These are phyloP conservation scores for Xylariales sp. DNA, from an alignment of 2,329 filamentous ascomycete species.

Conservation along the genomic window DNA sequence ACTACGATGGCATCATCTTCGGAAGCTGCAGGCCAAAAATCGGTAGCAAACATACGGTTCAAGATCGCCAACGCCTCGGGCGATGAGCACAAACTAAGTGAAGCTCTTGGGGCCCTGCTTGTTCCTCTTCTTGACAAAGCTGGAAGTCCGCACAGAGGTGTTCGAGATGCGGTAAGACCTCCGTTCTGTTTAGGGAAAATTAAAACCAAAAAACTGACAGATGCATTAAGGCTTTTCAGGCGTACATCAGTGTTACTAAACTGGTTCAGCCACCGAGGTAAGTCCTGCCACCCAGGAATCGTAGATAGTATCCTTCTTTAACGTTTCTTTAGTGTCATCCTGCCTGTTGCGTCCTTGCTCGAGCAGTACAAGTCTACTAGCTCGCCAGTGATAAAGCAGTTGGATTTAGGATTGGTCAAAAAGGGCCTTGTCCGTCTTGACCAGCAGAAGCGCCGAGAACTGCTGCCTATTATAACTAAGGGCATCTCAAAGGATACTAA, in stretches of 20 bases:
- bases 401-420: conserved; percentile 85
- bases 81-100: conserved; percentile 77
- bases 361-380: conserved; percentile 83
- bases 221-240: conserved; percentile 41
- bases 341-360: conserved; percentile 80
- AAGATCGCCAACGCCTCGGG: conserved; percentile 49
- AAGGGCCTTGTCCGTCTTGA: conserved; percentile 61
- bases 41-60: conserved; percentile 27
- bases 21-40: conserved; percentile 24
- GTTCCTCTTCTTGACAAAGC: conserved; percentile 82
- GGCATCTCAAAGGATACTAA: conserved; percentile 59
- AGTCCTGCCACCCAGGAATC: conserved; percentile 13
- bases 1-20: conserved; percentile 22
- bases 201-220: neutral
- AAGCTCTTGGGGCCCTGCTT: conserved; percentile 73
- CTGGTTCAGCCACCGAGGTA: conserved; percentile 50
- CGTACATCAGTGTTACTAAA: conserved; percentile 47
- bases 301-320: conserved; percentile 6
- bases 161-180: conserved; percentile 50
- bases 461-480: conserved; percentile 67
- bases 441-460: conserved; percentile 59
- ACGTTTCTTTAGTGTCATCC: conserved; percentile 52
- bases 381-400: conserved; percentile 74
- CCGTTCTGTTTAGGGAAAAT: neutral
- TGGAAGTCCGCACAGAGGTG: conserved; percentile 71